Conservation (phyloP, 2,329 filamentous ascomycete genomes). For the Clathrospora elynae region DNA sequence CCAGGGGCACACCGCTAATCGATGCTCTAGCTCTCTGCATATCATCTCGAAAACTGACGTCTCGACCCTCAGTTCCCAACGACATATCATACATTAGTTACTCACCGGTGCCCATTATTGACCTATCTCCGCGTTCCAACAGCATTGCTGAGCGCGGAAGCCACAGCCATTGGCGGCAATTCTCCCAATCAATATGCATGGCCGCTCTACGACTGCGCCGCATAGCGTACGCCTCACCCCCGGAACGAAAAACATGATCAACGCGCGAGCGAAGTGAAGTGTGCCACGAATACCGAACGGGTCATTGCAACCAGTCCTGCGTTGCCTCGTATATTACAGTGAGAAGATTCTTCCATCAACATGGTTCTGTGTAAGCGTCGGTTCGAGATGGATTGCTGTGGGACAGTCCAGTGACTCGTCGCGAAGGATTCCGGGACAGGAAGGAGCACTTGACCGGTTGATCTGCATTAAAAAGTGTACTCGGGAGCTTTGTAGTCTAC, state of each 20-base stretch:
- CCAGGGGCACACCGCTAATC: no score
- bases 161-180: slow-evolving; percentile 21
- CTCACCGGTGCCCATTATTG: no score
- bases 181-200: slow-evolving; percentile 18
- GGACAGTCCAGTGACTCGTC: slow-evolving; percentile 9
- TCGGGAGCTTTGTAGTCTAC: no score
- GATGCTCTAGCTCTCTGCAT: neutral
- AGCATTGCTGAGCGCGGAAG: no score
- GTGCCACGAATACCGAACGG: no score
- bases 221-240: slow-evolving; percentile 21
- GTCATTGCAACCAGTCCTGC: no score
- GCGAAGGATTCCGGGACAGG: slow-evolving; percentile 6
- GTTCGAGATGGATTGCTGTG: neutral
- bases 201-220: slow-evolving; percentile 13
- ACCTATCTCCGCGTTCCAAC: no score
- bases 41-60: slow-evolving; percentile 1
- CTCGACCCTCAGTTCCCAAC: slow-evolving; percentile 5
- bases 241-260: slow-evolving; percentile 7
- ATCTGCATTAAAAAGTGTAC: no score
- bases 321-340: neutral
- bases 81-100: no score
- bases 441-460: slow-evolving; percentile 7
- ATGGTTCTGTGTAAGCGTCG: neutral
- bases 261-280: no score
- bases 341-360: neutral